phyloP scores from a whole-genome alignment of 1,284 basidiomycete species.

The Thecaphora thlaspeos region DNA sequence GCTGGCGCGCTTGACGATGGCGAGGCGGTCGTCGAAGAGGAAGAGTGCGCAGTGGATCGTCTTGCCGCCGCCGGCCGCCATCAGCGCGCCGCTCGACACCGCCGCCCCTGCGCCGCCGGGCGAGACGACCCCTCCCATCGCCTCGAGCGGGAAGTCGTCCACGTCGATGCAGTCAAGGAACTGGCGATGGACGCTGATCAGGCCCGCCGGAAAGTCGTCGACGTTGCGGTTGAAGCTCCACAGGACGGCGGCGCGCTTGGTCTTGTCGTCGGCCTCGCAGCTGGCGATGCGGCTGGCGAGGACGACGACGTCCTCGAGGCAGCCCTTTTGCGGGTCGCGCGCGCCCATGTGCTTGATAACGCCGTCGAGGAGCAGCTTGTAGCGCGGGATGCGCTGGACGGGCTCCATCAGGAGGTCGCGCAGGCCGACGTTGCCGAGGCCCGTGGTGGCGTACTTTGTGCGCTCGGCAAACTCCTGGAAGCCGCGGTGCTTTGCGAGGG shows the following conservation, averaged over 20 bases:
- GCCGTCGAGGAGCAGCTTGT: constrained; percentile 84
- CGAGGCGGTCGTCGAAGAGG: constrained; percentile 89
- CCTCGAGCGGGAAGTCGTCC: constrained; percentile 65
- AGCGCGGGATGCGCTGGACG: constrained; percentile 96
- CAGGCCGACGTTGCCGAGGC: constrained; percentile 72
- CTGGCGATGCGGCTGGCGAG: constrained; percentile 86
- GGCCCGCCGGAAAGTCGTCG: constrained; percentile 76
- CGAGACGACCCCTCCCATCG: background rate
- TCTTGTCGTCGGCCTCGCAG: constrained; percentile 89
- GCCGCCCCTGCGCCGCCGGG: constrained; percentile 5
- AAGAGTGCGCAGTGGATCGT: constrained; percentile 81
- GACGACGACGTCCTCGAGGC: constrained; percentile 77
- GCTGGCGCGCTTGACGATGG: constrained; percentile 82
- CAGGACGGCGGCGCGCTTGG: constrained; percentile 81
- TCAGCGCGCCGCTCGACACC: constrained; percentile 9
- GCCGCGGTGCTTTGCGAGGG: constrained; percentile 73
- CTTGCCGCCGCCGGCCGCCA: constrained; percentile 17
- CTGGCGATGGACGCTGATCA: constrained; percentile 68
- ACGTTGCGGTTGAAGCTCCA: constrained; percentile 81
- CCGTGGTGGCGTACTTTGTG: constrained; percentile 82
- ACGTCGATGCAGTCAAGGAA: constrained; percentile 94
- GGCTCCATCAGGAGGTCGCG: constrained; percentile 96
- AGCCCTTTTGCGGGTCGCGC: constrained; percentile 61
- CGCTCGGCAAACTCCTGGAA: constrained; percentile 72
- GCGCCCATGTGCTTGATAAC: constrained; percentile 43